A percentile compares a stretch with the other conserved stretches of the same genome.
phyloP scores from a whole-genome alignment of 305 asterid genomes.

The Andrographis paniculata region DNA sequence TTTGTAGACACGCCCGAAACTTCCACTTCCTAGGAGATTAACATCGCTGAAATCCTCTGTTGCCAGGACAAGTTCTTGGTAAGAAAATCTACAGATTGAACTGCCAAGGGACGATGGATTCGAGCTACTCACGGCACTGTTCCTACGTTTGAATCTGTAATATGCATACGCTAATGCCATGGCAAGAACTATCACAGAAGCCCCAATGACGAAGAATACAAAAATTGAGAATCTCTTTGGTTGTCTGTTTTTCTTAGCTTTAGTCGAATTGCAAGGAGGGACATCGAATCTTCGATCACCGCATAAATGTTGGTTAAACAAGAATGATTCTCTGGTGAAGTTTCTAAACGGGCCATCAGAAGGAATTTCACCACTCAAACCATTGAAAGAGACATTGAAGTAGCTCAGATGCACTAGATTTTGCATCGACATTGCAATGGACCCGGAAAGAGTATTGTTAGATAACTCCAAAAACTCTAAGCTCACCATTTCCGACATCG shows the following conservation, averaged over 20 bases:
- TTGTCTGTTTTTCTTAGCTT: not conserved
- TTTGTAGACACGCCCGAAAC: conserved; percentile 23
- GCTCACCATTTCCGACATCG: conserved; percentile 21
- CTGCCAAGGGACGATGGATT: not conserved
- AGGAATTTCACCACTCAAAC: conserved; percentile 20
- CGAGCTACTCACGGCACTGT: no score
- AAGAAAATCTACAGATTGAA: conserved; percentile 4
- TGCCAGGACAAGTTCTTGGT: conserved; percentile 16
- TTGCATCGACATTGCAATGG: conserved; percentile 15
- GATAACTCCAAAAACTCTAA: conserved; percentile 26
- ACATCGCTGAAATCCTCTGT: conserved; percentile 19
- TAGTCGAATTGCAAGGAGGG: conserved; percentile 8
- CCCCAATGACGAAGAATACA: conserved; percentile 10
- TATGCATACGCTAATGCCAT: conserved; percentile 1
- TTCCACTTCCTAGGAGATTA: conserved; percentile 19
- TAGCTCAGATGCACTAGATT: conserved; percentile 14
- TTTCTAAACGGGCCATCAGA: conserved; percentile 16
- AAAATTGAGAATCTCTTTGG: conserved; percentile 12
- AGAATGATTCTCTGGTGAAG: conserved; percentile 16
- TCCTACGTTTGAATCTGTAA: no score
- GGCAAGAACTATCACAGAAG: conserved; percentile 1
- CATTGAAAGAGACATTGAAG: no score
- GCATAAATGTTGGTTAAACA: conserved; percentile 19
- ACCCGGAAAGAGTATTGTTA: conserved; percentile 17
- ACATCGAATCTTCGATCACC: conserved; percentile 9